A percentile compares a stretch with the other conserved stretches of the same genome.
These are phyloP conservation scores for Erodium texanum DNA, from an alignment of 441 rosid genomes.

Conservation along the genomic window DNA sequence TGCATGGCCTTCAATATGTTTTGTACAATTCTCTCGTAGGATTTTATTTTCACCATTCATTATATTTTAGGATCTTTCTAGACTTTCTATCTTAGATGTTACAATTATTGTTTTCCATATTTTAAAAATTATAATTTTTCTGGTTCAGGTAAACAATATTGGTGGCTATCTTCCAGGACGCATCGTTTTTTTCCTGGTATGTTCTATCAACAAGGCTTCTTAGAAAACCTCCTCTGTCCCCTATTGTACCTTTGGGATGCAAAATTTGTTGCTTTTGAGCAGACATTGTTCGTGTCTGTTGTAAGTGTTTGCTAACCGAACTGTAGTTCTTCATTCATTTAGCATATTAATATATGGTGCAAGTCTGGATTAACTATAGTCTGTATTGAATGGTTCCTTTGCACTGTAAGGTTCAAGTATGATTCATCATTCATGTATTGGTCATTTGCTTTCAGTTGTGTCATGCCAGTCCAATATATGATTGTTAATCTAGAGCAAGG, in stretches of 20 bases:
- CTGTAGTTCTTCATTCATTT: neutral
- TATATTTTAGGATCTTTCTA: neutral
- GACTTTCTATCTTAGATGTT: neutral
- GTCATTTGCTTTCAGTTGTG: neutral
- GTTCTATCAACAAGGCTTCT: slow-evolving; percentile 16
- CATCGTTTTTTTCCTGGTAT: slow-evolving; percentile 96
- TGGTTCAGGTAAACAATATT: slow-evolving; percentile 81
- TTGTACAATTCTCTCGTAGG: neutral
- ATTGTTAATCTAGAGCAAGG: slow-evolving; percentile 1
- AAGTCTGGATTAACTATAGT: neutral
- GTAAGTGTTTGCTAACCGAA: neutral
- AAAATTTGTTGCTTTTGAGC: neutral
- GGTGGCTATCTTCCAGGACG: slow-evolving; percentile 99
- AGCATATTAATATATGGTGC: neutral
- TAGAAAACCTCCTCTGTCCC: neutral
- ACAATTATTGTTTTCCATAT: neutral
- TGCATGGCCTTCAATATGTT: neutral
- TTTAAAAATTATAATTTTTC: slow-evolving; percentile 3
- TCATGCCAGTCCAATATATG: neutral
- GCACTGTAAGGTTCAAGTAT: neutral
- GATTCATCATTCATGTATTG: neutral
- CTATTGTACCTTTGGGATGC: slow-evolving; percentile 2
- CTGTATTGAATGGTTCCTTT: neutral
- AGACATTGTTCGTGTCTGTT: neutral
- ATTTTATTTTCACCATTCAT: neutral